Base-by-base conservation (phyloP, 352 stramenopile species). In the Phytophthora syringae region DNA sequence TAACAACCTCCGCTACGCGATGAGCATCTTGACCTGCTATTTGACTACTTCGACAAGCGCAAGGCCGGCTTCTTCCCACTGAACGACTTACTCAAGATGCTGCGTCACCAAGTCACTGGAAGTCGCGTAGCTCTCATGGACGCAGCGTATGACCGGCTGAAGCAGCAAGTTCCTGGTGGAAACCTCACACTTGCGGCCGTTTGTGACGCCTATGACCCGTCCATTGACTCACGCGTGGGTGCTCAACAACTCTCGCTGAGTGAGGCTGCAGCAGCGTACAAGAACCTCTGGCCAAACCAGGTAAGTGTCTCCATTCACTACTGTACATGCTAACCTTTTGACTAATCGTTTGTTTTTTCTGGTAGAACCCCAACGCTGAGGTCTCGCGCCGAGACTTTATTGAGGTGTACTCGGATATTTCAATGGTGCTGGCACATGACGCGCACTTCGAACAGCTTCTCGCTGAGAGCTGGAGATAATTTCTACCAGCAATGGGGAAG, bases 341-440 rank as follows among this genome's bases (percentile, higher is more conserved):
- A 20, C 40, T 52, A 11, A 6, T 3, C n/a, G 16, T 36, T 52
- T 52, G 20, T 11, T 54, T 37, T 11, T 57, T 18, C 21, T 50
- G 18, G 21, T 47, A 68, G 70, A 61, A 70, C 57, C 1, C 20
- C n/a, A 59, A 58, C 11, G 49, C 64, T 7, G 70, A 87, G 24
- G 61, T 93, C 47, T 81, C 80, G 2, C 64, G 51, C 7, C 71
- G 67, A 32, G 76, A 90, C 42, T 94, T 94, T 53, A 34, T 87
- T 9, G 81, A 93, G 7, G 78, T 92, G 24, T 94, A 94, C 74
- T 59, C 64, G 6, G 83, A 94, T 55, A 76, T 94, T 7, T 88
- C 86, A 12, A 71, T 72, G 28, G 80, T 76, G n/a, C 48, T 94
- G 24, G 72, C 66, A 1, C 77, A 76, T 34, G 86, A 94, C 47